A percentile compares a stretch with the other conserved stretches of the same genome.
Conservation (phyloP, 306 rosid species). For the Quercus aquifolioides region DNA sequence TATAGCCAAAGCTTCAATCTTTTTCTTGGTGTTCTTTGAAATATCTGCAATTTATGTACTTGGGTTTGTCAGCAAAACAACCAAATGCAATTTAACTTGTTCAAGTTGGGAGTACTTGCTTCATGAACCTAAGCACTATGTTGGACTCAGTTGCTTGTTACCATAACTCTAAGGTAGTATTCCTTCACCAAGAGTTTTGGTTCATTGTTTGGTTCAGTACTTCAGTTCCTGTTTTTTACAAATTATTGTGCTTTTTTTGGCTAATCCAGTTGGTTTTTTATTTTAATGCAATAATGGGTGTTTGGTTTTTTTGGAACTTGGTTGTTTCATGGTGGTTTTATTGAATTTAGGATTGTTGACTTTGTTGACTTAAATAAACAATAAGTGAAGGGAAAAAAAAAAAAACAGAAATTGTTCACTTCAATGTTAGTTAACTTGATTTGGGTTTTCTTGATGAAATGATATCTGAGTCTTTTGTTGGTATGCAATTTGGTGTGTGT, state of each 20-base stretch:
- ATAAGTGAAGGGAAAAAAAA: neutral
- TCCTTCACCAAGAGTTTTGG: neutral
- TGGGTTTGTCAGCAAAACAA: slow-evolving; percentile 19
- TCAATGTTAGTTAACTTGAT: neutral
- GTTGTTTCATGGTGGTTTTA: neutral
- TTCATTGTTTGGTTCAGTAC: neutral
- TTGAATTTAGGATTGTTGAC: neutral
- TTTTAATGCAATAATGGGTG: neutral
- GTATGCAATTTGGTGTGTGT: neutral
- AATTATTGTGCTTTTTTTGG: neutral
- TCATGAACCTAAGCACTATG: slow-evolving; percentile 53
- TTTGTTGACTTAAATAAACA: neutral
- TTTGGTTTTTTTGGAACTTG: neutral
- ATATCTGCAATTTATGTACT: slow-evolving; percentile 13
- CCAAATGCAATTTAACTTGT: slow-evolving; percentile 36
- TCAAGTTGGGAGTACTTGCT: slow-evolving; percentile 37
- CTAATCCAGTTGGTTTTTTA: neutral
- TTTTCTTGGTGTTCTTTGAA: neutral
- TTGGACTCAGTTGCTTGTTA: slow-evolving; percentile 56
- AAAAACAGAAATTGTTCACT: neutral
- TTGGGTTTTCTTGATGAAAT: neutral
- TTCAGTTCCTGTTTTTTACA: neutral
- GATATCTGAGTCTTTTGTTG: neutral
- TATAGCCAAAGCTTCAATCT: slow-evolving; percentile 11
- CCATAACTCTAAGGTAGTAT: slow-evolving; percentile 65